These are phyloP conservation scores for Akanthomyces lecanii DNA, from an alignment of 2,329 filamentous ascomycete genomes.

Conservation along the genomic window DNA sequence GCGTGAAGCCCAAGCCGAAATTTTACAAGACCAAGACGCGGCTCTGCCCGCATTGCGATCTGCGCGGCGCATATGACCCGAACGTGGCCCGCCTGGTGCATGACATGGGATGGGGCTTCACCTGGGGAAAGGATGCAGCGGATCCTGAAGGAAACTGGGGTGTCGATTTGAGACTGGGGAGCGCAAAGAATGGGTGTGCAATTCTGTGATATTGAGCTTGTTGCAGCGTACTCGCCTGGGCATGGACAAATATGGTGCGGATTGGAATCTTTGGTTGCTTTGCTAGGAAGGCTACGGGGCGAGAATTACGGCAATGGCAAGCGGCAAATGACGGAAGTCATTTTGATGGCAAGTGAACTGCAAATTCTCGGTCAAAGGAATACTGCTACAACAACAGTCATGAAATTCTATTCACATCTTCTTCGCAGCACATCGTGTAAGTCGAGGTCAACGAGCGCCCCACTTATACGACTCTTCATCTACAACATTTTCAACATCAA, in stretches of 20 bases:
- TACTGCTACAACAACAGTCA: background rate
- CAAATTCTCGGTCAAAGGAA: too few species aligned
- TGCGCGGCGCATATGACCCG: conserved; percentile 41
- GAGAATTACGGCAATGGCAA: background rate
- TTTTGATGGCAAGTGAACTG: background rate
- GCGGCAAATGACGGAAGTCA: background rate
- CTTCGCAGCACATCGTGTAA: conserved; percentile 3
- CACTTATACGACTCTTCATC: conserved; percentile 13
- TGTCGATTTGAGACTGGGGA: conserved; percentile 29
- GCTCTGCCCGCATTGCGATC: conserved; percentile 40
- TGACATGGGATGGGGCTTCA: conserved; percentile 39
- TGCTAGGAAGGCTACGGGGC: background rate
- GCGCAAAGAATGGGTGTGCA: conserved; percentile 24
- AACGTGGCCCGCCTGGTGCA: conserved; percentile 45
- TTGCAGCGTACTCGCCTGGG: background rate
- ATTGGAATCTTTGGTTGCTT: background rate
- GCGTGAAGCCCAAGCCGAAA: conserved; percentile 32
- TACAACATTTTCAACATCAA: conserved; percentile 12
- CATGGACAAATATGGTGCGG: too few species aligned
- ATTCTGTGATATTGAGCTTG: conserved; percentile 28
- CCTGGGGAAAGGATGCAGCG: conserved; percentile 44
- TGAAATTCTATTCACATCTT: background rate
- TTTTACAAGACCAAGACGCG: conserved; percentile 34
- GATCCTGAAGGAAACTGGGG: conserved; percentile 31
- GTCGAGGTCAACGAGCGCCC: background rate